phyloP scores from a whole-genome alignment of 768 basidiomycete genomes.

The Infundibulicybe gibba region DNA sequence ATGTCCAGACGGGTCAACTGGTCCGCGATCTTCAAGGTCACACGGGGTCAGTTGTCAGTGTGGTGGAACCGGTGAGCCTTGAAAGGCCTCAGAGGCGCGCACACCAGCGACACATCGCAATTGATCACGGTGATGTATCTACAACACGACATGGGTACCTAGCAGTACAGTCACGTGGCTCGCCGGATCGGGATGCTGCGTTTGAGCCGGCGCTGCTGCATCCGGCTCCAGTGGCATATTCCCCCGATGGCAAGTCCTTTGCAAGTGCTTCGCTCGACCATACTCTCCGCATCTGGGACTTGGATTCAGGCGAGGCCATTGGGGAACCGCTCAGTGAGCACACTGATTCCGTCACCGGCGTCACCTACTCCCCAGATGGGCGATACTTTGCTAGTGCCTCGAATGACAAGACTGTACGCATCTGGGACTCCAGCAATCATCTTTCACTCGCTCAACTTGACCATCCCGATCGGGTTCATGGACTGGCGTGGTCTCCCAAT shows the following conservation, averaged over 20 bases:
- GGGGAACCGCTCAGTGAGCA: slow-evolving; percentile 3
- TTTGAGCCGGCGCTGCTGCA: too few species aligned
- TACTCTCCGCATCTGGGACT: slow-evolving; percentile 16
- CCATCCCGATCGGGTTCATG: too few species aligned
- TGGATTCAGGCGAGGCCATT: slow-evolving; percentile 1
- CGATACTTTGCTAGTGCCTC: slow-evolving; percentile 6
- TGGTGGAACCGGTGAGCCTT: too few species aligned
- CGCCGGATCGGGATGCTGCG: too few species aligned
- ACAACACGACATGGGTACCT: too few species aligned
- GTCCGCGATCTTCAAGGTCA: slow-evolving; percentile 1
- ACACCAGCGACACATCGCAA: too few species aligned
- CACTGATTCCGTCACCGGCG: slow-evolving; percentile 4
- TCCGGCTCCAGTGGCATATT: too few species aligned
- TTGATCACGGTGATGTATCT: too few species aligned
- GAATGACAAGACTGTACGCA: slow-evolving; percentile 8
- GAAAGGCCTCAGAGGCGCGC: too few species aligned
- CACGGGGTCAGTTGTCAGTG: too few species aligned
- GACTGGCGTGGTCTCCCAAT: not conserved
- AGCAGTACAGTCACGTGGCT: too few species aligned
- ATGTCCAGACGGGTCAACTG: slow-evolving; percentile 7
- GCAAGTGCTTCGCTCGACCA: slow-evolving; percentile 16
- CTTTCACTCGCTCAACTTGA: too few species aligned
- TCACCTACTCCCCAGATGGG: slow-evolving; percentile 13
- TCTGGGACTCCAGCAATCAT: slow-evolving; percentile 6
- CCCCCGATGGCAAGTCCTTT: slow-evolving; percentile 10